Base-by-base conservation (phyloP, 176 grass and related monocot species). In the Paspalum notatum region DNA sequence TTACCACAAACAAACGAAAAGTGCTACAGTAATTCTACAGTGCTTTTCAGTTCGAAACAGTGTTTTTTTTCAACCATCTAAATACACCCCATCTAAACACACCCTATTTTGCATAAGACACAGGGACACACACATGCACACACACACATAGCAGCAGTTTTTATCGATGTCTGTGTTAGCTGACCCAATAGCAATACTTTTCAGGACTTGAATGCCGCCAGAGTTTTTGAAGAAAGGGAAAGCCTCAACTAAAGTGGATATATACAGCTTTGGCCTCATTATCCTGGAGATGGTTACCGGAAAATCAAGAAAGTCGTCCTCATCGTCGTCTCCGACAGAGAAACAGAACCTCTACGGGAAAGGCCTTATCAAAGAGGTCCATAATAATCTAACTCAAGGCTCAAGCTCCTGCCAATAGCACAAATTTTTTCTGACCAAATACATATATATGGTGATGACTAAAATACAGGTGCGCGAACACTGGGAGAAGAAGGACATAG, bases 241-340 rank as follows among this genome's bases (percentile, higher is more conserved):
- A 7, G 50, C 50, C 48, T 73, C 70, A 6, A 4, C 49, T 7
- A 53, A 53, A 2, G 70, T 73, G 49, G 70, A 73, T 48, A 73
- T 73, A 41, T 73, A 73, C 32, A 73, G 70, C 10, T 73, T 73
- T n/a, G 70, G 70, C 12, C 70, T 73, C 1, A 73, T 73, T 13
- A 55, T 73, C 1, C 50, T 73, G 0, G 70, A 73, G 70, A n/a
- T 73, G 9, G 32, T 73, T 4, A 54, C 51, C 2, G 71, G 71
- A 6, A 52, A 72, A 13, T 11, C 48, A 20, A 66, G 63, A 40
- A 66, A n/a, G 18, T 67, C 20, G 1, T 63, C 60, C 12, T 37
- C 61, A 3, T 68, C 65, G 0, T n/a, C 65, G 1, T 44, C 39
- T 10, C 21, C 10, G 8, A 1, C 9, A 65, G 62, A 10, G 6